Conservation (phyloP, 192 early-diverging fungal genomes). For the Entomortierella beljakovae region DNA sequence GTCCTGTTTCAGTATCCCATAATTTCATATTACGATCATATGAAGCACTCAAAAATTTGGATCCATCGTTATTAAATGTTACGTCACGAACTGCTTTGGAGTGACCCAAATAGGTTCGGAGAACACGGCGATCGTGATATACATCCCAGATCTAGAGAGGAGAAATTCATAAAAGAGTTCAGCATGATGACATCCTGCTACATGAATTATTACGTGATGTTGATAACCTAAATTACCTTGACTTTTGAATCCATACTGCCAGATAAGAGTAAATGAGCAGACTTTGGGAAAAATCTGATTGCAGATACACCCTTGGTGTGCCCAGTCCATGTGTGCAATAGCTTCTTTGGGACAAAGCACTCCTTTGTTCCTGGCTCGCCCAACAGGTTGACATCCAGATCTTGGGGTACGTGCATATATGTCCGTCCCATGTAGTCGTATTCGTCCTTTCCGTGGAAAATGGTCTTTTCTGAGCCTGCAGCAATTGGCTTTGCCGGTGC, state of each 20-base stretch:
- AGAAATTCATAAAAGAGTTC: background rate
- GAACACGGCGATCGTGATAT: conserved; percentile 86
- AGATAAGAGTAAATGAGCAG: conserved; percentile 91
- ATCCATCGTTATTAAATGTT: conserved; percentile 89
- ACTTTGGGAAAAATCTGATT: conserved; percentile 91
- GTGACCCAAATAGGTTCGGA: conserved; percentile 93
- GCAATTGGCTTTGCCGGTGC: conserved; percentile 38
- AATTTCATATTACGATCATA: conserved; percentile 95
- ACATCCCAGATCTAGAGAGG: conserved; percentile 88
- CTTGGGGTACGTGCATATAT: conserved; percentile 96
- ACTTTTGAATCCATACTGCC: conserved; percentile 94
- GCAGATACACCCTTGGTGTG: conserved; percentile 93
- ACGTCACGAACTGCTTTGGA: conserved; percentile 94
- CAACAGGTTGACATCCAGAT: conserved; percentile 81
- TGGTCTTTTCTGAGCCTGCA: conserved; percentile 79
- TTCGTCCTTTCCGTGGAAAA: conserved; percentile 89
- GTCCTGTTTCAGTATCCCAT: conserved; percentile 98
- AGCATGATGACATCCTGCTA: too few relatives aligned
- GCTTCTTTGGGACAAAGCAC: conserved; percentile 88
- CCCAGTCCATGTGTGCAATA: conserved; percentile 93
- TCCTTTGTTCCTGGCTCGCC: conserved; percentile 79
- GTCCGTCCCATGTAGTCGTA: conserved; percentile 94
- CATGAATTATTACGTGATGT: too few relatives aligned
- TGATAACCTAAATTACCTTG: conserved; percentile 75
- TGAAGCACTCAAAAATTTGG: conserved; percentile 84